Conservation (phyloP, 495 filamentous ascomycete species). For the Penicillium waksmanii region DNA sequence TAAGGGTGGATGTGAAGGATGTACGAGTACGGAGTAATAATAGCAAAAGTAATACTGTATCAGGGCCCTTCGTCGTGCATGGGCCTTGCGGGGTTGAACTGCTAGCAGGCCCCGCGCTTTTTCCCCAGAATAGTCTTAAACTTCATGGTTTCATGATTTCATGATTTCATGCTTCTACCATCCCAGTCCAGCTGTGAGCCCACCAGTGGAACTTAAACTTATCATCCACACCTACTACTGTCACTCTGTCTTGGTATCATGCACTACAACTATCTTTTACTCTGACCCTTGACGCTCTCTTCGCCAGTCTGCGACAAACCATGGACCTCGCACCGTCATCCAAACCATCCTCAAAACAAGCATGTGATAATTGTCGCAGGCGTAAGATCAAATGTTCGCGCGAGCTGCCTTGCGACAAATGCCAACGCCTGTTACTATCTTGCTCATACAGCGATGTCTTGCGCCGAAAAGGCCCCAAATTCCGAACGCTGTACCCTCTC, state of each 20-base stretch:
- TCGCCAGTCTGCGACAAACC: background rate
- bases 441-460: slow-evolving; percentile 51
- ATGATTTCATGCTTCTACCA: background rate
- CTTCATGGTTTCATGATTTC: background rate
- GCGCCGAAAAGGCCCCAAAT: slow-evolving; percentile 50
- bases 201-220: background rate
- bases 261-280: background rate
- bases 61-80: slow-evolving; percentile 20
- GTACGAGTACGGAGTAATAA: no score
- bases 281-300: slow-evolving; percentile 1
- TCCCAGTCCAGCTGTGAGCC: no score
- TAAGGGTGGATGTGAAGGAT: background rate
- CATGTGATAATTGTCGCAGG: slow-evolving; percentile 51
- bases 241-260: slow-evolving; percentile 11
- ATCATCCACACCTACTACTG: background rate
- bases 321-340: slow-evolving; percentile 31
- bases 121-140: slow-evolving; percentile 26
- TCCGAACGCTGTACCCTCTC: slow-evolving; percentile 48
- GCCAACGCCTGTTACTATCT: slow-evolving; percentile 47
- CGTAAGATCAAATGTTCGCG: slow-evolving; percentile 52
- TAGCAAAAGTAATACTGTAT: background rate
- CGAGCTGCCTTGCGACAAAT: slow-evolving; percentile 50
- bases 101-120: slow-evolving; percentile 20
- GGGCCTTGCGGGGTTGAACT: slow-evolving; percentile 26
- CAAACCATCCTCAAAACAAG: slow-evolving; percentile 40